Conservation (phyloP, 177 flowering plant species). For the Vitis hybrid region DNA sequence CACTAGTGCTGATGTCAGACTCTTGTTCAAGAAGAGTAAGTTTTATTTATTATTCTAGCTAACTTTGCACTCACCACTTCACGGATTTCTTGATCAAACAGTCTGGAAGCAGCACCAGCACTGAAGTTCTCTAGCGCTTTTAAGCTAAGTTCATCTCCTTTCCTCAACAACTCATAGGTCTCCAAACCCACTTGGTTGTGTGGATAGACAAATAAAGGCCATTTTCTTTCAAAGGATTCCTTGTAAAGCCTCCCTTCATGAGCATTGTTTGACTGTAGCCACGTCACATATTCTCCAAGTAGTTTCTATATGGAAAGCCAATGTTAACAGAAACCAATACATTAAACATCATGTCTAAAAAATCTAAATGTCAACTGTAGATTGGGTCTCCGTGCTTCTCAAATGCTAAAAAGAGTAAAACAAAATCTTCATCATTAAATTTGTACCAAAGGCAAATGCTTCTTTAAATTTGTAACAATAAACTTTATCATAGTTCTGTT, state of each 20-base stretch:
- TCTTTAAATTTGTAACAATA: no score
- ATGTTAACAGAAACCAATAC: not conserved
- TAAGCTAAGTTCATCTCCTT: constrained; percentile 43
- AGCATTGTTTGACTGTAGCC: constrained; percentile 54
- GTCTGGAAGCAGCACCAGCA: constrained; percentile 66
- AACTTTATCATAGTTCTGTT: no score
- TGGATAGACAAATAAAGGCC: constrained; percentile 44
- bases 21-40: not conserved
- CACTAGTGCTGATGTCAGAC: not conserved
- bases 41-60: not conserved
- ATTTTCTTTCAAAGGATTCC: constrained; percentile 55
- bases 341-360: not conserved
- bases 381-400: no score
- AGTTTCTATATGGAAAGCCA: constrained; percentile 42
- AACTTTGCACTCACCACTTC: constrained; percentile 71
- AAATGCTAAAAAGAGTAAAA: no score
- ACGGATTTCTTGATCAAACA: constrained; percentile 83
- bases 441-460: no score
- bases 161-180: constrained; percentile 28
- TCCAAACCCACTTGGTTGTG: constrained; percentile 22
- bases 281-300: constrained; percentile 45
- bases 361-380: not conserved
- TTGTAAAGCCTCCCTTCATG: constrained; percentile 44
- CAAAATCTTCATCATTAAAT: no score
- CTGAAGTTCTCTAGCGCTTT: constrained; percentile 60